Evolutionary conservation across 2,329 filamentous ascomycete species (phyloP), one percentile per base, ranked within the genome.

Genomic region (Fusarium sp.): DNA sequence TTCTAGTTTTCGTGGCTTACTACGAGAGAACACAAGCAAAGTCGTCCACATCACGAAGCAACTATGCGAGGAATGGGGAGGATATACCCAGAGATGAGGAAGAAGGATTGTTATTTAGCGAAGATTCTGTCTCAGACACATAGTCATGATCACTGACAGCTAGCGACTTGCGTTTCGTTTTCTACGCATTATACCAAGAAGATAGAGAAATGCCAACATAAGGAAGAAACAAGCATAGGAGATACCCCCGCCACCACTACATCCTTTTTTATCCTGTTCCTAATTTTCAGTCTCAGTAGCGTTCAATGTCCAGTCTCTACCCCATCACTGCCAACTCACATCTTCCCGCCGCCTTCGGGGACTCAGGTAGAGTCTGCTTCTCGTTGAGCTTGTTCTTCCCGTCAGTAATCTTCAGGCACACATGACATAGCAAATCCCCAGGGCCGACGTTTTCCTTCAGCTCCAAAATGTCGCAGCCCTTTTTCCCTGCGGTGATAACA

Each of bases 1-100:
- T 72, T 8, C n/a, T 72, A 28, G 56, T 49, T 33, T 38, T 21
- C 23, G 62, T 72, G 10, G 54, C 69, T 23, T 68, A 72, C 44
- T 62, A 40, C 40, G 69, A 72, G 43, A 40, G n/a, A 40, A 23
- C 40, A 35, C 59, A 67, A 30, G 21, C 40, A 30, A 38, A 32
- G n/a, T 13, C 23, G 7, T 35, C 42, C 18, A 43, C 43, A 6
- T 25, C 43, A 32, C 56, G 43, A 44, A 57, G 13, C 38, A 46
- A 23, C n/a, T 12, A 18, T 42, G 11, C 13, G 8, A 57, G 37
- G 1, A 52, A n/a, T 13, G 30, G 53, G 21, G 18, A 9, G 23
- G 30, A n/a, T 9, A 6, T 30, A 15, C 23, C 47, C 11, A 30
- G 49, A 30, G 53, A 72, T 28, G 69, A 72, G 10, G 68, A 72